Base-by-base conservation (phyloP, 1,284 basidiomycete genomes). In the Apiotrichum domesticum region DNA sequence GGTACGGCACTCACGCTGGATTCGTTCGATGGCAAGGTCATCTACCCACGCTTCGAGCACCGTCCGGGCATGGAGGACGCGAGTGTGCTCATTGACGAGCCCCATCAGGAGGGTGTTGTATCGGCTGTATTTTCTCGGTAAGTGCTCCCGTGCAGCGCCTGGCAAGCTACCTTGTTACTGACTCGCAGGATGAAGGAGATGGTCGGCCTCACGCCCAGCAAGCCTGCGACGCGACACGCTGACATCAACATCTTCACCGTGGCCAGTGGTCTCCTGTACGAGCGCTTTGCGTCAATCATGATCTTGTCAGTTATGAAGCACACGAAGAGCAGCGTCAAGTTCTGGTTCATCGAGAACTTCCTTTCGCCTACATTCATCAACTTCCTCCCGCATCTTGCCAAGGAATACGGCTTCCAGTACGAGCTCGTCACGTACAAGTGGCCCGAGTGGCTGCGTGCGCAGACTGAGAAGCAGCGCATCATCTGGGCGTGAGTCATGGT, bases 341-440 rank as follows among this genome's bases (percentile, higher is more conserved):
- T 98, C 77, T 98, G 95, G 95, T 98, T 98, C 77, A 98, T 98
- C 65, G 72, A 97, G 71, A 98, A 98, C 78, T 98, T 98, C 83
- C 81, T 98, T 29, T 98, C 95, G 0, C 95, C 95, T 0, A 91
- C 93, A 0, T 98, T 98, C 84, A 80, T 97, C 58, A 90, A 91
- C 82, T 96, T 98, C 75, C 88, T 97, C 54, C 95, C 95, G 0
- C 88, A 93, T 67, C 83, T 96, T 63, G 90, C 92, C 0, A 79
- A 84, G 64, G 87, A 87, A 63, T 98, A 98, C 69, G 84, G 85
- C 42, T 98, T 98, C 81, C 83, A 95, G 69, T 77, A 97, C 73
- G 94, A 98, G 71, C 82, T 98, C 10, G 88, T 98, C 55, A 98
- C 95, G 0, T 98, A 98, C 80, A 97, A 96, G 69, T 98, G 95